Percentiles rank a stretch among this genome's conserved stretches.
Conservation (phyloP, 306 rosid species). For the Medicago truncatula region DNA sequence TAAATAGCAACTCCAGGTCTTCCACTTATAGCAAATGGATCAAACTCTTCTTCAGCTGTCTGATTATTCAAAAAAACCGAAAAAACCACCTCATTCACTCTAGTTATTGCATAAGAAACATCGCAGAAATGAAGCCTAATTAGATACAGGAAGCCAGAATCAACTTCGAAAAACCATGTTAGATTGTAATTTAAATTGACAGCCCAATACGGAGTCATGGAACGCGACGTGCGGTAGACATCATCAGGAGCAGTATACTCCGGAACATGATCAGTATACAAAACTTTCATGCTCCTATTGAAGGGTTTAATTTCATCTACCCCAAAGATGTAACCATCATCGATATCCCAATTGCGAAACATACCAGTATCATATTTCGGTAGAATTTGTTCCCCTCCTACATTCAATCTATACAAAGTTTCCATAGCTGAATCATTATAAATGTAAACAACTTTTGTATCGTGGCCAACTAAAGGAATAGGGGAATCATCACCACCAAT, state of each 20-base stretch:
- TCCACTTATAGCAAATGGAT: constrained; percentile 15
- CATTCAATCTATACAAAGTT: constrained; percentile 46
- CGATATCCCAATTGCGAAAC: constrained; percentile 47
- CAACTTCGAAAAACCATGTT: constrained; percentile 48
- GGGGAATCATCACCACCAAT: constrained; percentile 23
- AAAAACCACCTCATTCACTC: constrained; percentile 28
- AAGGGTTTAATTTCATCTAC: fast-evolving
- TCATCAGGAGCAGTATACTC: constrained; percentile 37
- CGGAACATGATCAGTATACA: constrained; percentile 19
- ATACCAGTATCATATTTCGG: constrained; percentile 44
- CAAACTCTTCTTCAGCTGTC: constrained; percentile 30
- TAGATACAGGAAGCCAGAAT: constrained; percentile 35
- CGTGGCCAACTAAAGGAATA: constrained; percentile 40
- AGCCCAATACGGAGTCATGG: neutral
- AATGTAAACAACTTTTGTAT: neutral
- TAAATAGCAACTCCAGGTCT: constrained; percentile 38
- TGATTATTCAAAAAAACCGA: constrained; percentile 44
- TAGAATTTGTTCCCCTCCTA: constrained; percentile 46
- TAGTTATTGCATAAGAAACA: neutral
- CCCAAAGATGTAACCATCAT: neutral
- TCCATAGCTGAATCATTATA: constrained; percentile 43
- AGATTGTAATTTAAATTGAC: constrained; percentile 37
- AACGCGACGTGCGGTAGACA: constrained; percentile 31
- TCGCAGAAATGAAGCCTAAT: constrained; percentile 67
- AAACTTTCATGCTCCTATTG: constrained; percentile 5